Evolutionary conservation across 441 rosid genomes (phyloP), one percentile per base, ranked within the genome.

Genomic region (Melastoma candidum): DNA sequence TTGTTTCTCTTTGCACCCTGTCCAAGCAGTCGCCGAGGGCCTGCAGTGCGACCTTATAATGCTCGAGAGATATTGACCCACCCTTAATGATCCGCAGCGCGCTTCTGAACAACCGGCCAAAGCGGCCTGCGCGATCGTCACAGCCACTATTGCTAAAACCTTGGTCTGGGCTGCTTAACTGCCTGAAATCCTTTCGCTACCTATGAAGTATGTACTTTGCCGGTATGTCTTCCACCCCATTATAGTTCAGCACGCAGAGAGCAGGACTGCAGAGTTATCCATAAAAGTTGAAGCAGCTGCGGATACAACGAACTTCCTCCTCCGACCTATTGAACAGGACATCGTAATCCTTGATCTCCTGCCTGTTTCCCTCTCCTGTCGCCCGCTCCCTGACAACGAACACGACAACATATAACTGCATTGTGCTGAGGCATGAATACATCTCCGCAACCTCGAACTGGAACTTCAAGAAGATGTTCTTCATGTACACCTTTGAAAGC

Each of bases 181-280:
- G 82, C 65, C 83, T 90, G 65, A 71, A 84, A 74, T 84, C 96
- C 67, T 73, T 90, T 58, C 74, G 82, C 96, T 95, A 90, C 27
- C 97, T 72, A 0, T 78, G 59, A 54, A 87, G 68, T 32, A 90
- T 66, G 66, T 80, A 90, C 60, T 70, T 68, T 1, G 78, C 56
- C 2, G 97, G 97, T 36, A 90, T 54, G 63, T 84, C 96, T 74
- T 90, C 97, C 24, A 83, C 90, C 12, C 97, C 97, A 11, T 90
- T 90, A 54, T 83, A 90, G 66, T 90, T 81, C 9, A 90, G 95
- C 32, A 87, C 92, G 65, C 86, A 84, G 1, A 90, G 58, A 7
- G 92, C 93, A 54, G 87, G 97, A 48, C 97, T 76, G 56, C 96
- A 90, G 17, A 90, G 68, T 57, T 90, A 90, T 1, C 96, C 97